Evolutionary conservation across 257 asterid species (phyloP), one percentile per base, ranked within the genome.

Genomic region (Craterostigma plantagineum): DNA sequence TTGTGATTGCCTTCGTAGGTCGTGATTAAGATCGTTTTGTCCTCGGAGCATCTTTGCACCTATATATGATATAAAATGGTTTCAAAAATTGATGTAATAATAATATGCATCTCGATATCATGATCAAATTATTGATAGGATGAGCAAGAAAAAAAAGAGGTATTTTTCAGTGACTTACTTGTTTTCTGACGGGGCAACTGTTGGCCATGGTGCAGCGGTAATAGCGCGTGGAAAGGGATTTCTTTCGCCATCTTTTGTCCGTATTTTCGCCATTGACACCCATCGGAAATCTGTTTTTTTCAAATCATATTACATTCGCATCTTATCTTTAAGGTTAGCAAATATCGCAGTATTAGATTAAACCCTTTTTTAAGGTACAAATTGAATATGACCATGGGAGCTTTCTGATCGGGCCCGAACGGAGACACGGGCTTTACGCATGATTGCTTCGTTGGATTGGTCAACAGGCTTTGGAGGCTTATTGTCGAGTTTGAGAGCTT

Each of bases 381-480:
- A n/a, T n/a, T n/a, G 6, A 23, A 23, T 23, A 23, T 34, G 42
- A 75, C 92, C 92, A 72, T 69, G 61, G 92, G 83, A 51, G 96
- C 94, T 75, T n/a, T 91, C 96, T 0, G 99, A 91, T 40, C 99
- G 86, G 8, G 94, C 96, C 16, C 99, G 91, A 15, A 91, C 93
- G 0, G 99, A 91, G 42, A 91, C 99, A 14, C 99, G 96, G 1
- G 91, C 90, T 55, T 84, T 91, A 54, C 87, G 66, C 91, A 80
- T 91, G 60, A 91, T 77, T 4, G 95, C 84, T 35, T 76, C 92
- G 0, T 67, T 11, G 0, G 78, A 47, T 45, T 81, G 91, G 0
- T 71, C 82, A 12, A 54, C 40, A 3, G 74, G 53, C 37, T 69
- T 78, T 0, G 73, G 0, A 4, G 61, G 46, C 42, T 48, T 62